Base-by-base conservation (phyloP, 2,329 filamentous ascomycete species). In the Phaeoacremonium minimum region DNA sequence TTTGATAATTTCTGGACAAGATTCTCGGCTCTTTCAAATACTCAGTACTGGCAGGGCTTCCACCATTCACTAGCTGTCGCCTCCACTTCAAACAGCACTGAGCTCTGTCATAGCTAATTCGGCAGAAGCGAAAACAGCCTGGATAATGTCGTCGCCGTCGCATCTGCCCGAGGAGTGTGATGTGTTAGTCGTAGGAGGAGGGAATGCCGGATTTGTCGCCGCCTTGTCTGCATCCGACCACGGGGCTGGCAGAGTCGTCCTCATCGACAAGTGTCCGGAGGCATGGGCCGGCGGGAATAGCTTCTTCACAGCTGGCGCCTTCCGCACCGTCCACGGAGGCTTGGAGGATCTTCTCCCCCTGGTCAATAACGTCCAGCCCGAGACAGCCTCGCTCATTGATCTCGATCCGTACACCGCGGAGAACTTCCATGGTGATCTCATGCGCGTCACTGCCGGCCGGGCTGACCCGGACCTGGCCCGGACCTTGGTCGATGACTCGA, bases 261-360 rank as follows among this genome's bases (percentile, higher is more conserved):
- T 83, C 12, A 64, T 84, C 36, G 80, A 84, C 46, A 80, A 77
- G 53, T 72, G 70, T 29, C 77, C 78, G 0, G 49, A 67, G 36
- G 55, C 64, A 5, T 81, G 77, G 72, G 75, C 70, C 0, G 80
- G 80, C 11, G 80, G 80, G 1, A 84, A 84, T 49, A 68, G 69
- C 1, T 82, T 73, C 49, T 84, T 83, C 58, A 83, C 80, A 0
- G 80, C 80, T 0, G 80, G 77, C 2, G 79, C 77, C 3, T 81
- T 73, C 50, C 71, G 82, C 6, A 77, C 70, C 2, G 67, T 62
- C 2, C 75, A 82, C 47, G 37, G 49, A 6, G 80, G 80, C 0
- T 59, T 80, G 1, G 9, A 50, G 0, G 79, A 83, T 46, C 47
- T 85, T 1, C 56, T 83, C 1, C 76, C 78, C 0, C 49, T 84